Evolutionary conservation across 2,329 filamentous ascomycete genomes (phyloP).

Genomic region (Ophiostoma perfectum): DNA sequence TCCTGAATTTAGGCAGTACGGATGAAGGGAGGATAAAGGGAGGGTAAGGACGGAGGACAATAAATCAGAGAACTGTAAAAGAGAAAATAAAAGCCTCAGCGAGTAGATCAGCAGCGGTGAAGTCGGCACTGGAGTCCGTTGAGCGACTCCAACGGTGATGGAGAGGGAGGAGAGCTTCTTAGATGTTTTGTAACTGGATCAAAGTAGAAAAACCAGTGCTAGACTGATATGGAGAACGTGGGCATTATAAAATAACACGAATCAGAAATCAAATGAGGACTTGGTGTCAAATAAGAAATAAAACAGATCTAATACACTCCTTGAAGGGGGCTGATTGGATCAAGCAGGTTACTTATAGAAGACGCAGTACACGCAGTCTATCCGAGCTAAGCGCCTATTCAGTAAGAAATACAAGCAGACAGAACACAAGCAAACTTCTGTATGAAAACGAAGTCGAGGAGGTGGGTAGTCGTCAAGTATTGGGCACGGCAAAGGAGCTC

Average conservation of each 20-base stretch:
- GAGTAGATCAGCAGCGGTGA: slow-evolving; percentile 2
- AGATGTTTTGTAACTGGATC: not conserved
- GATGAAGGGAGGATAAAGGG: not conserved
- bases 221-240: too few relatives aligned
- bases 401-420: too few relatives aligned
- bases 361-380: too few relatives aligned
- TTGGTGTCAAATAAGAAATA: too few relatives aligned
- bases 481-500: not conserved
- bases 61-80: too few relatives aligned
- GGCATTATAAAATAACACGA: too few relatives aligned
- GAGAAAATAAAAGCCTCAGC: not conserved
- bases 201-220: not conserved
- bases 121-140: not conserved
- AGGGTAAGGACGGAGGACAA: not conserved
- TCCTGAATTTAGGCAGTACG: not conserved
- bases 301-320: too few relatives aligned
- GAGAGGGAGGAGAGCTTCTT: not conserved
- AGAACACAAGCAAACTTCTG: not conserved
- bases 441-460: not conserved
- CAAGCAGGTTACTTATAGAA: too few relatives aligned
- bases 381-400: too few relatives aligned
- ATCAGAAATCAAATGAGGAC: too few relatives aligned
- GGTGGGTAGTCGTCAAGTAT: not conserved
- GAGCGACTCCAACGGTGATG: not conserved
- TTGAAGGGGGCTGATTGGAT: too few relatives aligned